Evolutionary conservation across 1,139 yeast genomes (phyloP).

Genomic region (Yamadazyma friedrichii): DNA sequence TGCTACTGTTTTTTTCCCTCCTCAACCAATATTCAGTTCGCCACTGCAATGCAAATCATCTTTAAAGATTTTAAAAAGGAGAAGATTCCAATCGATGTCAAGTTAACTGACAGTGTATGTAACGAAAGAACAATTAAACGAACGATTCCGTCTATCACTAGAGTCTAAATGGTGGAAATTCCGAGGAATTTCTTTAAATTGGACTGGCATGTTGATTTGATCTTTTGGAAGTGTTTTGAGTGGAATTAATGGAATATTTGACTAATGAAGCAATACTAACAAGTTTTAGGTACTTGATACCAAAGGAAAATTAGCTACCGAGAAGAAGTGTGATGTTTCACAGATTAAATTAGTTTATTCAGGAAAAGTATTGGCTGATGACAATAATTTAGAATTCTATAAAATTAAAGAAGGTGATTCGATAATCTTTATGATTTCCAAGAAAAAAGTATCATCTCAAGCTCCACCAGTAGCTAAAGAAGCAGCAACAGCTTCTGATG

Average conservation of each 20-base stretch:
- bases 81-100: slow-evolving; percentile 78
- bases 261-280: slow-evolving; percentile 6
- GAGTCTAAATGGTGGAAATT: too few relatives aligned
- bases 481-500: slow-evolving; percentile 8
- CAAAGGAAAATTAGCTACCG: slow-evolving; percentile 70
- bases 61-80: slow-evolving; percentile 93
- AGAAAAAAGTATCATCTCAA: slow-evolving; percentile 37
- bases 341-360: slow-evolving; percentile 91
- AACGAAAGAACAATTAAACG: neutral
- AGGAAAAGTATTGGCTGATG: slow-evolving; percentile 87
- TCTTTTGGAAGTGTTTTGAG: too few relatives aligned
- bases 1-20: too few relatives aligned
- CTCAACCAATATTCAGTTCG: slow-evolving; percentile 1
- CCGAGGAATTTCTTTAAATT: too few relatives aligned
- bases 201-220: too few relatives aligned
- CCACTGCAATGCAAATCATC: slow-evolving; percentile 64
- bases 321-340: slow-evolving; percentile 66
- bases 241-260: too few relatives aligned
- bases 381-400: slow-evolving; percentile 66
- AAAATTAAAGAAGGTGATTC: slow-evolving; percentile 88
- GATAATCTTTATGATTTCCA: slow-evolving; percentile 85
- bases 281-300: slow-evolving; percentile 53
- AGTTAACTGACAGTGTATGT: slow-evolving; percentile 65
- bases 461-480: slow-evolving; percentile 14
- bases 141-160: neutral